phyloP scores from a whole-genome alignment of 2,329 filamentous ascomycete genomes.

The Apiospora hydei region DNA sequence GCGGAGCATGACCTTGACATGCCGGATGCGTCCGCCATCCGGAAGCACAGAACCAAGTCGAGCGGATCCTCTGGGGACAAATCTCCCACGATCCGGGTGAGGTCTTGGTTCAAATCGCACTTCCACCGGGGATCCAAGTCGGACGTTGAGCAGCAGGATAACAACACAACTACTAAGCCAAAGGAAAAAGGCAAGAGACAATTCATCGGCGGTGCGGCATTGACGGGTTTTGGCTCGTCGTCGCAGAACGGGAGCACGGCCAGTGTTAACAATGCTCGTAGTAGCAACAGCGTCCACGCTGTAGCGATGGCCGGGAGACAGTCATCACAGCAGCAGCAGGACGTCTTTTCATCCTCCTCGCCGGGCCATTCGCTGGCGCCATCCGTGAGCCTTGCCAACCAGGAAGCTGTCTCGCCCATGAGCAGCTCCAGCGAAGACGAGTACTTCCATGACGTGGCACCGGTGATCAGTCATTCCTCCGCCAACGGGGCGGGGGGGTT shows the following conservation, averaged over 20 bases:
- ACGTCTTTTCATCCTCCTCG: neutral
- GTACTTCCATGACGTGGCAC: constrained; percentile 20
- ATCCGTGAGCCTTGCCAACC: constrained; percentile 33
- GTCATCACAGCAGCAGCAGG: constrained; percentile 31
- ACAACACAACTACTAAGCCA: constrained; percentile 28
- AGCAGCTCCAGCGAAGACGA: constrained; percentile 46
- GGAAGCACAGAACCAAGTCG: constrained; percentile 31
- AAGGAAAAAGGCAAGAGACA: constrained; percentile 44
- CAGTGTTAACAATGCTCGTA: constrained; percentile 48
- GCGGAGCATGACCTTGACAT: neutral
- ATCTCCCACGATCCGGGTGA: constrained; percentile 45
- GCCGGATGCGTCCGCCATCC: constrained; percentile 11
- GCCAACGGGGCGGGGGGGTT: constrained; percentile 35
- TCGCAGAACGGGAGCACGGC: constrained; percentile 51
- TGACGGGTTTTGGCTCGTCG: constrained; percentile 49
- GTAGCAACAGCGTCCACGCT: constrained; percentile 52
- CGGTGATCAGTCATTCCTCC: constrained; percentile 38
- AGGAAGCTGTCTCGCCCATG: constrained; percentile 34
- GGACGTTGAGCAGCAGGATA: constrained; percentile 37
- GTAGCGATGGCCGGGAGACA: constrained; percentile 53
- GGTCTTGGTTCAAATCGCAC: constrained; percentile 63
- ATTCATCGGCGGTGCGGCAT: constrained; percentile 60
- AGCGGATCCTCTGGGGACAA: constrained; percentile 30
- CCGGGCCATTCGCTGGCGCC: constrained; percentile 23
- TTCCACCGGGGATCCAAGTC: constrained; percentile 55